These are phyloP conservation scores for Cryptosporidium muris DNA, from an alignment of 169 alveolate genomes.

Conservation along the genomic window DNA sequence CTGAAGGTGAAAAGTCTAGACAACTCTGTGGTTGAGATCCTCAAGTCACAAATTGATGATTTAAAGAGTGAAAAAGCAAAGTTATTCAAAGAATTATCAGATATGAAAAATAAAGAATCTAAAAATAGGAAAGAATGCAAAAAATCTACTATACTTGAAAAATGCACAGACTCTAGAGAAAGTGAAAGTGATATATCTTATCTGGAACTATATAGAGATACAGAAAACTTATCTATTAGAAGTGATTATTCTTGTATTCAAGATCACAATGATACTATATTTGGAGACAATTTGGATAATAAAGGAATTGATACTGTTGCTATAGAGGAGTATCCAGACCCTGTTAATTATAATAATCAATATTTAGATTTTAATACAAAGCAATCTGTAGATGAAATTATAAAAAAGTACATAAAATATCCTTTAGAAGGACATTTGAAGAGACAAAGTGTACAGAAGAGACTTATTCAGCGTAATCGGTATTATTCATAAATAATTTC, in stretches of 20 bases:
- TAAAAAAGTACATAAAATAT: slow-evolving; percentile 42
- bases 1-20: slow-evolving; percentile 6
- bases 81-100: background rate
- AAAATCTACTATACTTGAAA: background rate
- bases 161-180: too few species aligned
- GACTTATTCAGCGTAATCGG: slow-evolving; percentile 50
- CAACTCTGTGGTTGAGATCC: slow-evolving; percentile 11
- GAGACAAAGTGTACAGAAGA: slow-evolving; percentile 42
- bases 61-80: background rate
- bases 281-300: background rate
- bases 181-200: background rate
- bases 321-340: slow-evolving; percentile 1
- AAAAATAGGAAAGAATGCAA: slow-evolving; percentile 44
- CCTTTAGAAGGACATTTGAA: slow-evolving; percentile 22
- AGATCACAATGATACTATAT: background rate
- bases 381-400: slow-evolving; percentile 22
- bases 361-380: background rate
- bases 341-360: background rate
- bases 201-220: background rate
- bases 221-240: background rate
- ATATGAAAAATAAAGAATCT: slow-evolving; percentile 5
- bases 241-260: background rate
- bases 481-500: slow-evolving; percentile 1
- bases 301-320: background rate
- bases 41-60: slow-evolving; percentile 5